Evolutionary conservation across 768 basidiomycete species (phyloP), one percentile per base, ranked within the genome.

Genomic region (Leccinum olivaceopallidum): DNA sequence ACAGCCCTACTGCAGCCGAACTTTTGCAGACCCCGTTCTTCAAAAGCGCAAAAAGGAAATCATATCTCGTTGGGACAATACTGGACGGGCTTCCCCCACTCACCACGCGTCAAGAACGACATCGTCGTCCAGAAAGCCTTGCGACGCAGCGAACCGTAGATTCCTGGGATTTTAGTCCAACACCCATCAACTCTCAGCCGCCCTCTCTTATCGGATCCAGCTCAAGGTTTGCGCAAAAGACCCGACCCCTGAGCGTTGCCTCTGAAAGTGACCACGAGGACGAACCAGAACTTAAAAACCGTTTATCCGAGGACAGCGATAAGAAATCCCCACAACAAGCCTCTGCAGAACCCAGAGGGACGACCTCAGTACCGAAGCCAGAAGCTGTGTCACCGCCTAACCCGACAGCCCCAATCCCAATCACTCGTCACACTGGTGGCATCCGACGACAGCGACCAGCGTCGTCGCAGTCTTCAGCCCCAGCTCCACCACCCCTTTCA

Each of bases 1-100:
- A 53, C 62, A 92, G 92, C 22, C 94, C 94, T 30, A 87, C 87
- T 3, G 89, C 95, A 5, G 82, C 81, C 54, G 81, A 90, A 62
- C 79, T 97, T n/a, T 78, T 95, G 5, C 83, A 87, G 60, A 86
- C 84, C 12, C 80, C 85, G 2, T 94, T 95, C 72, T 92, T 98
- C 78, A 90, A 81, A 71, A 75, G 74, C 28, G 85, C 92, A 5
- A 94, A 91, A 78, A 90, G 87, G 77, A 88, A 87, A 69, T 79
- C 82, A 5, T 90, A 88, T 75, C 83, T 98, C 18, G 88, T 94
- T 30, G 82, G 84, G 57, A 81, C 87, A 20, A 87, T 97, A 62
- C 74, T 98, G 24, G 83, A 83, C 65, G 86, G 83, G 62, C 77
- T 94, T 32, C 92, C 92, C 0, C 91, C 92, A 22, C 77, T 94